Percentiles rank a stretch among this genome's conserved stretches.
Evolutionary conservation across 805 yeast genomes (phyloP).

Genomic region (Ogataea polymorpha): DNA sequence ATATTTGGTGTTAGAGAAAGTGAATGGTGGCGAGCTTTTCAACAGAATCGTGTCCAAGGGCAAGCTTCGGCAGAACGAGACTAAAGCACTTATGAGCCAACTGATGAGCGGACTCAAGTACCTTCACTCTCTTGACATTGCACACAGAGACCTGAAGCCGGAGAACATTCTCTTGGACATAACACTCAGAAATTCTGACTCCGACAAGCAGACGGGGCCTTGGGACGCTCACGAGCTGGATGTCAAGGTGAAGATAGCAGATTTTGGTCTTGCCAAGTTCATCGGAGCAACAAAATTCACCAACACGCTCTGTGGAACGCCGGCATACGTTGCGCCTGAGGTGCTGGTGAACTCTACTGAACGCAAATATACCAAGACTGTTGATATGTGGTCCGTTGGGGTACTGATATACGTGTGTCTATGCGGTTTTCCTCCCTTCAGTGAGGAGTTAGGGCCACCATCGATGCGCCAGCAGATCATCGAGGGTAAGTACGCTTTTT

Average conservation of each 20-base stretch:
- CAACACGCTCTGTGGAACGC: slow-evolving; percentile 80
- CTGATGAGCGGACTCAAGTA: slow-evolving; percentile 67
- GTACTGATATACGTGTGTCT: slow-evolving; percentile 74
- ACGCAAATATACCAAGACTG: slow-evolving; percentile 63
- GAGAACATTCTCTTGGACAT: slow-evolving; percentile 73
- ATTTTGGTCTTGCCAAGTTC: slow-evolving; percentile 71
- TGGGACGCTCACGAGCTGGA: slow-evolving; percentile 61
- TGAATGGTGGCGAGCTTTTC: slow-evolving; percentile 72
- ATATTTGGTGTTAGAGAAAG: slow-evolving; percentile 67
- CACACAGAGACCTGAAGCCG: slow-evolving; percentile 93
- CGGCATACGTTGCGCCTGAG: slow-evolving; percentile 86
- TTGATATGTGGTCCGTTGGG: slow-evolving; percentile 82
- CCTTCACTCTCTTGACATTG: slow-evolving; percentile 87
- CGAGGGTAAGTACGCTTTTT: slow-evolving; percentile 66
- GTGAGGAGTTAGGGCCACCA: slow-evolving; percentile 80
- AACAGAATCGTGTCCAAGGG: slow-evolving; percentile 68
- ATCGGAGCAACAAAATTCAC: slow-evolving; percentile 74
- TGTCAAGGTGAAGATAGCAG: slow-evolving; percentile 71
- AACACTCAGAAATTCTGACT: slow-evolving; percentile 27
- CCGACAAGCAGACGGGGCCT: slow-evolving; percentile 38
- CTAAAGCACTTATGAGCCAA: slow-evolving; percentile 54
- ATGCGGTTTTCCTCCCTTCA: slow-evolving; percentile 84
- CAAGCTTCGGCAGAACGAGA: slow-evolving; percentile 57
- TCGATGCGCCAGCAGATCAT: slow-evolving; percentile 72
- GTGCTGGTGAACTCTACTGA: slow-evolving; percentile 50